Conservation (phyloP, 495 filamentous ascomycete genomes). For the Hypoxylon intermedium region DNA sequence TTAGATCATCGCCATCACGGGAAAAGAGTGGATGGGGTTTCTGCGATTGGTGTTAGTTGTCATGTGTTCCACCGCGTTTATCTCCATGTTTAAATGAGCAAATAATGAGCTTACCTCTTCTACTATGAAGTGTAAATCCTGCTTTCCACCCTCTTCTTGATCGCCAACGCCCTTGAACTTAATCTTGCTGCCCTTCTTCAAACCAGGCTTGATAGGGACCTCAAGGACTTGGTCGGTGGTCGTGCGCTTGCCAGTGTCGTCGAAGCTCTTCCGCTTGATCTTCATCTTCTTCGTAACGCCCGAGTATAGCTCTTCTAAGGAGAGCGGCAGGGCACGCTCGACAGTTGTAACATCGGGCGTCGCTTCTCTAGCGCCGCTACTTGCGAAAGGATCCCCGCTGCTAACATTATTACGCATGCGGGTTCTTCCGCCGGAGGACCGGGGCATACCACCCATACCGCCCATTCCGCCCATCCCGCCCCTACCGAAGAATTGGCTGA, state of each 20-base stretch:
- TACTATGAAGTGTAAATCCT: slow-evolving; percentile 93
- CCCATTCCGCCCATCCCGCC: slow-evolving; percentile 36
- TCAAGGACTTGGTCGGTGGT: slow-evolving; percentile 89
- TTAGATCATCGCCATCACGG: slow-evolving; percentile 85
- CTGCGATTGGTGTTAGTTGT: slow-evolving; percentile 53
- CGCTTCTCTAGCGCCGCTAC: slow-evolving; percentile 55
- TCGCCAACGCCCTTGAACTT: slow-evolving; percentile 96
- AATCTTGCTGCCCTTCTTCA: slow-evolving; percentile 96
- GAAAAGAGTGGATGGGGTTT: slow-evolving; percentile 83
- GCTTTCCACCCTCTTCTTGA: slow-evolving; percentile 95
- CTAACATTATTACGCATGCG: slow-evolving; percentile 48
- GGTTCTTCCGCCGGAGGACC: slow-evolving; percentile 47
- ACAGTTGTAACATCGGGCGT: slow-evolving; percentile 91
- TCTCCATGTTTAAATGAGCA: background rate
- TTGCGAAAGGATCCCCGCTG: slow-evolving; percentile 49
- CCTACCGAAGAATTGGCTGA: slow-evolving; percentile 40
- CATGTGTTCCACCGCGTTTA: background rate
- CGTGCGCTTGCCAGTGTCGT: slow-evolving; percentile 80
- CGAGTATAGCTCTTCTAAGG: slow-evolving; percentile 84
- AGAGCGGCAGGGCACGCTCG: slow-evolving; percentile 80
- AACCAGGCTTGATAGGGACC: slow-evolving; percentile 90
- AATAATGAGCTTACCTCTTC: slow-evolving; percentile 74
- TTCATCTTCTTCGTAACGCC: slow-evolving; percentile 95
- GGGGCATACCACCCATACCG: slow-evolving; percentile 40
- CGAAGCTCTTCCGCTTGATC: slow-evolving; percentile 95